A percentile compares a stretch with the other conserved stretches of the same genome.
These are phyloP conservation scores for Ascomycota sp. DNA, from an alignment of 2,329 filamentous ascomycete genomes.

Conservation along the genomic window DNA sequence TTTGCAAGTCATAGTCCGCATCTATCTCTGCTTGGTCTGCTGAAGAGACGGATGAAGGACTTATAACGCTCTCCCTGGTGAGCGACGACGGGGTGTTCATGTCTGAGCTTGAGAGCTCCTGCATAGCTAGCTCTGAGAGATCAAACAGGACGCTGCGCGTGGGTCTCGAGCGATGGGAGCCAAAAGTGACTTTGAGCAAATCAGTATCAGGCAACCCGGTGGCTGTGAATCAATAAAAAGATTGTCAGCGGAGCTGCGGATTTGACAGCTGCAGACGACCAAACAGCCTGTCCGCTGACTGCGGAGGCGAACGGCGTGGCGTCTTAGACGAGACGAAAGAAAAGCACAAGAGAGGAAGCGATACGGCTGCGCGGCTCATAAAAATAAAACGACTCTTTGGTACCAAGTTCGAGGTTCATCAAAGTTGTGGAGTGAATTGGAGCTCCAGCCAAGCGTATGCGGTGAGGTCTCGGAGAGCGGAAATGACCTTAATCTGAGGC, in stretches of 20 bases:
- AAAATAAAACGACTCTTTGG: not conserved
- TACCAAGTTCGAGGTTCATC: too few species aligned
- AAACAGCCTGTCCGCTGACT: not conserved
- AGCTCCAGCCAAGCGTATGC: too few species aligned
- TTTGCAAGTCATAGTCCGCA: slow-evolving; percentile 11
- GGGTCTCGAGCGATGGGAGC: too few species aligned
- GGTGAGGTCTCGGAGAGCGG: too few species aligned
- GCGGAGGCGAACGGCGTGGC: not conserved
- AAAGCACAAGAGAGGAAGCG: not conserved
- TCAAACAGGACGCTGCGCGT: not conserved
- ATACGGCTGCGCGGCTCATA: not conserved
- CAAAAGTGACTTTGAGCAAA: too few species aligned
- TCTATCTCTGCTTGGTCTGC: slow-evolving; percentile 1
- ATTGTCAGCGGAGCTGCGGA: not conserved
- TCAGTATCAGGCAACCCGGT: too few species aligned
- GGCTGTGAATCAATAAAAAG: too few species aligned
- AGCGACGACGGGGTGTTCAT: slow-evolving; percentile 11
- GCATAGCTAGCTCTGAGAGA: slow-evolving; percentile 7
- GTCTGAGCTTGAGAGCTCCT: slow-evolving; percentile 11
- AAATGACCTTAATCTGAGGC: too few species aligned
- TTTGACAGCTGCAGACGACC: not conserved
- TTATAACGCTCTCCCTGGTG: slow-evolving; percentile 15
- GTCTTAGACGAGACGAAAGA: not conserved
- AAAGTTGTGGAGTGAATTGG: too few species aligned
- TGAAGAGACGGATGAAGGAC: slow-evolving; percentile 10